Evolutionary conservation across 768 basidiomycete species (phyloP).

Genomic region (Tylopilus sp.): DNA sequence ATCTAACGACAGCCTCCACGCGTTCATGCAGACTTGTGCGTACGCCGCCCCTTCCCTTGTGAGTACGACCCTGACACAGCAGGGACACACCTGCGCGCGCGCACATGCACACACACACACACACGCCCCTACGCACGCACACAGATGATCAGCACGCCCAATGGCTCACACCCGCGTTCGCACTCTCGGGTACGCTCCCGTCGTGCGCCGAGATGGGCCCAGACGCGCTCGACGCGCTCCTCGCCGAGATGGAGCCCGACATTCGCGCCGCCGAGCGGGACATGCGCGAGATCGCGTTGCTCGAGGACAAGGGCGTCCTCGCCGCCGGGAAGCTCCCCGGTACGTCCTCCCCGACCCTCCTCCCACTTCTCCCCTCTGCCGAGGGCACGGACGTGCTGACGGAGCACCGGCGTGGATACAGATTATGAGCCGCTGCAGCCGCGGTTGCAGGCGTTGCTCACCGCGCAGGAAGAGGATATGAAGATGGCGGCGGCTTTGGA

Average conservation of each 20-base stretch:
- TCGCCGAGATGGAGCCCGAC: constrained; percentile 80
- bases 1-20: constrained; percentile 65
- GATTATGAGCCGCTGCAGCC: constrained; percentile 65
- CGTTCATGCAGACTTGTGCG: constrained; percentile 75
- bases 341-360: constrained; percentile 26
- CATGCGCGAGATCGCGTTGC: constrained; percentile 68
- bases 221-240: constrained; percentile 64
- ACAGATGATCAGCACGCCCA: constrained; percentile 77
- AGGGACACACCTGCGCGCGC: too few relatives aligned
- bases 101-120: too few relatives aligned
- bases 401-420: constrained; percentile 21
- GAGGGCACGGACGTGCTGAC: too few relatives aligned
- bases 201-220: constrained; percentile 63
- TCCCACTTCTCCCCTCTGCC: background rate
- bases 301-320: constrained; percentile 69
- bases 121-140: too few relatives aligned
- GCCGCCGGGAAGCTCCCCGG: constrained; percentile 70
- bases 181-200: constrained; percentile 61
- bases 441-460: constrained; percentile 59
- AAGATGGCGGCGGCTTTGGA: constrained; percentile 59
- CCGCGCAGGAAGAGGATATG: constrained; percentile 58
- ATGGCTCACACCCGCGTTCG: constrained; percentile 71
- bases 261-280: constrained; percentile 81
- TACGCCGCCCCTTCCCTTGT: background rate
- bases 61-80: too few relatives aligned